phyloP scores from a whole-genome alignment of 306 rosid genomes.

The Glycyrrhiza uralensis region DNA sequence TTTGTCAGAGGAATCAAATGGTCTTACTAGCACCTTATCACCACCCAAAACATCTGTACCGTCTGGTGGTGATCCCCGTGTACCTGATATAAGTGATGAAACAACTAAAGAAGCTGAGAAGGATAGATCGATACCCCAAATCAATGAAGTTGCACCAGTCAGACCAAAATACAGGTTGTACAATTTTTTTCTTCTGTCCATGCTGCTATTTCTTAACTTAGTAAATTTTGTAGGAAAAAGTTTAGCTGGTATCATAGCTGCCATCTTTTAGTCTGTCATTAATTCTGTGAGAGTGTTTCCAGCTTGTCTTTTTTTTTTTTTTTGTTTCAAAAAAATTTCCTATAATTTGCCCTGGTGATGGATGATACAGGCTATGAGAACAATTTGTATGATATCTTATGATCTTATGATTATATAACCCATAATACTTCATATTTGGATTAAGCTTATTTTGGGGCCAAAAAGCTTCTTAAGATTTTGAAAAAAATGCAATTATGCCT shows the following conservation, averaged over 20 bases:
- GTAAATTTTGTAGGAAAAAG: neutral
- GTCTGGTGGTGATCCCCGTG: conserved; percentile 1
- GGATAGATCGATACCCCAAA: conserved; percentile 10
- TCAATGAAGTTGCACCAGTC: neutral
- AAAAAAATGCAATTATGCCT: neutral
- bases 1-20: conserved; percentile 38
- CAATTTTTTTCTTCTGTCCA: neutral
- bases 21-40: neutral
- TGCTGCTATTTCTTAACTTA: neutral
- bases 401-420: neutral
- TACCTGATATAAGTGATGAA: conserved; percentile 5
- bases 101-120: conserved; percentile 27
- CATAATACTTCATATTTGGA: neutral
- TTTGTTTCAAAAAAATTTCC: neutral
- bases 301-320: neutral
- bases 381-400: neutral
- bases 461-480: neutral
- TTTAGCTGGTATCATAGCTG: neutral
- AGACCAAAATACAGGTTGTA: conserved; percentile 57
- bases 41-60: conserved; percentile 9
- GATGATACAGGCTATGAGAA: neutral
- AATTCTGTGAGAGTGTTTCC: neutral
- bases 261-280: neutral
- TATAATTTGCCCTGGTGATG: neutral
- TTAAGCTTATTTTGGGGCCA: neutral